A percentile compares a stretch with the other conserved stretches of the same genome.
These are phyloP conservation scores for Penicillium ochrochloron DNA, from an alignment of 495 filamentous ascomycete genomes.

Conservation along the genomic window DNA sequence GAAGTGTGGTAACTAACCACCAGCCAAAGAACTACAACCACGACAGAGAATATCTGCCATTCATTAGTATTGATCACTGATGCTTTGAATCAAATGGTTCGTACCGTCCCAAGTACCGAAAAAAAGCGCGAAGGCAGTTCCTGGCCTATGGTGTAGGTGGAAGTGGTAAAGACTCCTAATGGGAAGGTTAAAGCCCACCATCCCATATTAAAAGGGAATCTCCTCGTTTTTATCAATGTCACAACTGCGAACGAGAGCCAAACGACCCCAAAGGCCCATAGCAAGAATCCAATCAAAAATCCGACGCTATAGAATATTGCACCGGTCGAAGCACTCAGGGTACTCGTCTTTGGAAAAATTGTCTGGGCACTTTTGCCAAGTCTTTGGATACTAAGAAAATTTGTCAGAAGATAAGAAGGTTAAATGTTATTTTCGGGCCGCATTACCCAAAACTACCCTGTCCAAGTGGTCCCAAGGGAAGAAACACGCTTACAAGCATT, in stretches of 20 bases:
- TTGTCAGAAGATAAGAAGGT: constrained; percentile 29
- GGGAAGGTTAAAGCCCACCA: constrained; percentile 65
- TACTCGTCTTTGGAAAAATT: constrained; percentile 27
- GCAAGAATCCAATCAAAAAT: constrained; percentile 37
- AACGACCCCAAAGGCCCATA: constrained; percentile 48
- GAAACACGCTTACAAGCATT: constrained; percentile 56
- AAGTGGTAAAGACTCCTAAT: constrained; percentile 50
- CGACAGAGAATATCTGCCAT: constrained; percentile 15
- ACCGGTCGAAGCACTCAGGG: constrained; percentile 23
- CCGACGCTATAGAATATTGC: constrained; percentile 42
- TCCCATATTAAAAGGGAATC: constrained; percentile 61
- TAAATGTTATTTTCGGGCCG: too few species aligned
- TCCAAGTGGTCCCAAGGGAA: constrained; percentile 58
- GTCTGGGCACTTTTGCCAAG: constrained; percentile 36
- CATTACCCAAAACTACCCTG: constrained; percentile 35
- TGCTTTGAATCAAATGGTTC: neutral
- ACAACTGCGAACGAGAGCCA: constrained; percentile 49
- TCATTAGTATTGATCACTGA: too few species aligned
- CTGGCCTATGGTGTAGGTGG: constrained; percentile 43
- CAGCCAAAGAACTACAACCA: constrained; percentile 11
- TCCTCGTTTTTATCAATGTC: constrained; percentile 30
- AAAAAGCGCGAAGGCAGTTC: constrained; percentile 55
- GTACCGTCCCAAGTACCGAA: constrained; percentile 47
- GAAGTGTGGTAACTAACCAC: constrained; percentile 7
- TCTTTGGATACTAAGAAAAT: constrained; percentile 29